Percentiles rank a stretch among this genome's conserved stretches.
Conservation (phyloP, 495 filamentous ascomycete species). For the Penicillium macrosclerotiorum region DNA sequence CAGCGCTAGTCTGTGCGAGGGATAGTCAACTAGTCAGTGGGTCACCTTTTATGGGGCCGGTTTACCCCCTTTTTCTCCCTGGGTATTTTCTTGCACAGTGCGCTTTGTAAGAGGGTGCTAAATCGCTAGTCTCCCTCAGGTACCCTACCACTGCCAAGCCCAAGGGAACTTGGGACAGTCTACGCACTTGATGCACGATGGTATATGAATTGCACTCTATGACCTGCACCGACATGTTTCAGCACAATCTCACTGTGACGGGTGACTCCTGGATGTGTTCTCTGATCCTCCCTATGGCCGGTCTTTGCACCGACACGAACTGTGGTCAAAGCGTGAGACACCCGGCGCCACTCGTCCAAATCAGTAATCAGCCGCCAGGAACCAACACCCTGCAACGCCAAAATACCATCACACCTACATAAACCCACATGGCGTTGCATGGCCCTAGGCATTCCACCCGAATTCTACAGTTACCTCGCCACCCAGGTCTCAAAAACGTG, state of each 20-base stretch:
- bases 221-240: constrained; percentile 3
- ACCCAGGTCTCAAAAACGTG: constrained; percentile 9
- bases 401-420: neutral
- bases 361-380: constrained; percentile 3
- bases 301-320: constrained; percentile 3
- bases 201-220: constrained; percentile 5
- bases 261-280: too few species aligned
- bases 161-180: neutral
- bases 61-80: constrained; percentile 2
- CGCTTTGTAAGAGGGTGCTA: too few species aligned
- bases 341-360: constrained; percentile 4
- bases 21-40: constrained; percentile 7
- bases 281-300: neutral
- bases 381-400: neutral
- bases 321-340: constrained; percentile 13
- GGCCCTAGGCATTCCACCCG: neutral
- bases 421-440: constrained; percentile 1
- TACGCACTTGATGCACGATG: constrained; percentile 1
- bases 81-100: neutral
- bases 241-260: too few species aligned
- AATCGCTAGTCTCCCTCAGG: too few species aligned
- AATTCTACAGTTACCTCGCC: too few species aligned
- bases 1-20: constrained; percentile 11
- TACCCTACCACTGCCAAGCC: neutral
- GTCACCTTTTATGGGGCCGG: constrained; percentile 2